A percentile compares a stretch with the other conserved stretches of the same genome.
Evolutionary conservation across 2,329 filamentous ascomycete genomes (phyloP).

Genomic region (Trichoderma cornu-damae): DNA sequence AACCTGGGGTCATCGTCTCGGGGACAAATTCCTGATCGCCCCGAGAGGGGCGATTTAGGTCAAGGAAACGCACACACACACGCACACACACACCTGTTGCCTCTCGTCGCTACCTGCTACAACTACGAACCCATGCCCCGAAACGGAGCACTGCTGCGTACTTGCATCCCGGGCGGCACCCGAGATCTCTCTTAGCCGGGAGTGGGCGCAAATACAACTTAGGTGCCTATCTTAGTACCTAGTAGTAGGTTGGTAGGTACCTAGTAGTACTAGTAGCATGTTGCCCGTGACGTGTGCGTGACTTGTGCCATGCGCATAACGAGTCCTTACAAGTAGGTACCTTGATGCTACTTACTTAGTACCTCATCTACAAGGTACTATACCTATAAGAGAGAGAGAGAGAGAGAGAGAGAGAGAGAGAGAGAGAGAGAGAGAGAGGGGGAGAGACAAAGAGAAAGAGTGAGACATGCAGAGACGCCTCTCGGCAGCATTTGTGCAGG

Average conservation of each 20-base stretch:
- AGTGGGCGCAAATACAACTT: neutral
- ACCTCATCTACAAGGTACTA: too few species aligned
- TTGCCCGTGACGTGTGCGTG: too few species aligned
- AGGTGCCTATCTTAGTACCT: neutral
- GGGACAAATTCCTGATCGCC: slow-evolving; percentile 4
- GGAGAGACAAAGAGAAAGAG: neutral
- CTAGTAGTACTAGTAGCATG: neutral
- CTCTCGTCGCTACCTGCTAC: neutral
- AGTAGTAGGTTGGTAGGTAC: neutral
- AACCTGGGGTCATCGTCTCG: neutral
- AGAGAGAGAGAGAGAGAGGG: too few species aligned
- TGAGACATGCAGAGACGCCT: neutral
- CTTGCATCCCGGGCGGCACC: neutral
- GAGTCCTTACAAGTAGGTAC: too few species aligned
- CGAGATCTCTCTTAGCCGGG: neutral
- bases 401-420: too few species aligned
- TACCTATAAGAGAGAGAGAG: too few species aligned
- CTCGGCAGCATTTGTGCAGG: neutral
- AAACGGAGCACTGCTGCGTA: neutral
- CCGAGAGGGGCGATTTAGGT: neutral
- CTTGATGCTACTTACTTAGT: too few species aligned
- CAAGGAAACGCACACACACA: neutral
- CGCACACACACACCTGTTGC: neutral
- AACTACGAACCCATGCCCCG: slow-evolving; percentile 4
- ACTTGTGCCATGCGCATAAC: too few species aligned